Conservation (phyloP, 1,139 yeast genomes). For the Kodamaea suecica region DNA sequence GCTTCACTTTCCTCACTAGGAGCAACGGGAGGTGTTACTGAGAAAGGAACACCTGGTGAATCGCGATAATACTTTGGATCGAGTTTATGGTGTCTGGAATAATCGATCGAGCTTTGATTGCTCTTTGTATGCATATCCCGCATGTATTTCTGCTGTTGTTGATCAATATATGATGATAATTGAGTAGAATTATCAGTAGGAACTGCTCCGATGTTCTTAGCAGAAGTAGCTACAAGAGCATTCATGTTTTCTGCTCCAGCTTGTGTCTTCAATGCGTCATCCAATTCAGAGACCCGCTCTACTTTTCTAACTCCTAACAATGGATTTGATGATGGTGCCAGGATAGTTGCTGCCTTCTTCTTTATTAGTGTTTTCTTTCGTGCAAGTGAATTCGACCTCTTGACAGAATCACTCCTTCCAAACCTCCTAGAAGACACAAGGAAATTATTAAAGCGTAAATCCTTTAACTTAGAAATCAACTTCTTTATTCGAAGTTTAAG, state of each 20-base stretch:
- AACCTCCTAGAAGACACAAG: conserved; percentile 30
- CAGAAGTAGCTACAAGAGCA: conserved; percentile 6
- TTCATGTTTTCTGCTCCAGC: conserved; percentile 30
- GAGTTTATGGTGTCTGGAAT: conserved; percentile 12
- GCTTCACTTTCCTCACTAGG: conserved; percentile 23
- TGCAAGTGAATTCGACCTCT: conserved; percentile 7
- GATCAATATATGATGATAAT: conserved; percentile 28
- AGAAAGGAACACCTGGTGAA: conserved; percentile 3
- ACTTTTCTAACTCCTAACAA: conserved; percentile 23
- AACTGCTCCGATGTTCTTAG: conserved; percentile 8
- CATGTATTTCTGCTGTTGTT: conserved; percentile 25
- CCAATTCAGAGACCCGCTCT: conserved; percentile 20
- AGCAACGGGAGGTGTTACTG: conserved; percentile 10
- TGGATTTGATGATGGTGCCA: conserved; percentile 31
- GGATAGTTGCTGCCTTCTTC: conserved; percentile 14
- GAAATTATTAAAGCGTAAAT: conserved; percentile 23
- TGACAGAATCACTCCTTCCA: conserved; percentile 11
- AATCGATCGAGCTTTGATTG: conserved; percentile 18
- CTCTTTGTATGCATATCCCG: conserved; percentile 14
- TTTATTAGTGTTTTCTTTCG: neutral
- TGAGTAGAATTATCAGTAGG: conserved; percentile 19
- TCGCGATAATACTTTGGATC: conserved; percentile 13
- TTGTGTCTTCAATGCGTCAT: conserved; percentile 24
- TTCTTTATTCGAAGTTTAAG: conserved; percentile 27
- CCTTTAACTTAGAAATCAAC: conserved; percentile 22